A percentile compares a stretch with the other conserved stretches of the same genome.
These are phyloP conservation scores for Eucalyptus albens DNA, from an alignment of 345 rosid species.

Conservation along the genomic window DNA sequence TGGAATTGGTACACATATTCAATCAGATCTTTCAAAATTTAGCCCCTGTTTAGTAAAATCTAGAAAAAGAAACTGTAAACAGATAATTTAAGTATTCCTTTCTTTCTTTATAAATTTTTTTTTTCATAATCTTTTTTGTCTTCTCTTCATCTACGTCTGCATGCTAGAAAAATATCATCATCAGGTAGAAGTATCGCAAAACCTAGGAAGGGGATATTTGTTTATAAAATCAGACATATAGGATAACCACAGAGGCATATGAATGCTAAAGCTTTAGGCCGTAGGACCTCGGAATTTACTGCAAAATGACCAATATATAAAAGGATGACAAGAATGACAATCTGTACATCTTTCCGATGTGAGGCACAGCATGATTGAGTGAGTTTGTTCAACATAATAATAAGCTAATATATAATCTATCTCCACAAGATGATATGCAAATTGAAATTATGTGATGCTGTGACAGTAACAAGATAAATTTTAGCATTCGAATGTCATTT, in stretches of 20 bases:
- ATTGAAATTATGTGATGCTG: not conserved
- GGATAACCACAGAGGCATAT: not conserved
- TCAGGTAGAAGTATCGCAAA: not conserved
- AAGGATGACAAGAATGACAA: not conserved
- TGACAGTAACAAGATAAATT: not conserved
- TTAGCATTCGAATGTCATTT: not conserved
- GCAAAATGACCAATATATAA: not conserved
- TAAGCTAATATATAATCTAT: not conserved
- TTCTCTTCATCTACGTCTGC: not conserved
- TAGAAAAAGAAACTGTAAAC: not conserved
- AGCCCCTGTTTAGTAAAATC: not conserved
- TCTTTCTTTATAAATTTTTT: not conserved
- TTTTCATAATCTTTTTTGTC: not conserved
- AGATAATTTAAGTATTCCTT: not conserved
- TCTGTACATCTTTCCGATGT: not conserved
- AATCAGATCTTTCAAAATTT: not conserved
- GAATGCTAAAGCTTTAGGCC: not conserved
- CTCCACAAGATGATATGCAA: not conserved
- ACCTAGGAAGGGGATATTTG: not conserved
- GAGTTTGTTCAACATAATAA: not conserved
- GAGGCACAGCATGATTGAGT: not conserved
- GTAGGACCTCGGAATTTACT: not conserved
- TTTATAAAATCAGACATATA: not conserved
- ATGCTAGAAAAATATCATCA: not conserved
- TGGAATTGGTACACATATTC: not conserved